These are phyloP conservation scores for Rheum nobile DNA, from an alignment of 148 eudicot species.

Conservation along the genomic window DNA sequence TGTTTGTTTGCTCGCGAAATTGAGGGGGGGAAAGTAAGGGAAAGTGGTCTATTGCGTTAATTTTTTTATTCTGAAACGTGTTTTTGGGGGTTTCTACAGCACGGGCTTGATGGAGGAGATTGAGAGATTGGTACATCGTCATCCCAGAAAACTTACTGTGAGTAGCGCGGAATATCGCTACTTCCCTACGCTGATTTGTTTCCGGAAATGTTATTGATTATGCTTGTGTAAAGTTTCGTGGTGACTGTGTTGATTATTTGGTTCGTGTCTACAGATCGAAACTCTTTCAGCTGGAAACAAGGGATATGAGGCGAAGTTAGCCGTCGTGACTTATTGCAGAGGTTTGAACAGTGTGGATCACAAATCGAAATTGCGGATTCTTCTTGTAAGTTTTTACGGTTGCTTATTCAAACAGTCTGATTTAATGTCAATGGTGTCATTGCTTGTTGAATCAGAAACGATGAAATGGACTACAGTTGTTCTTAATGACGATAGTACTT, in stretches of 20 bases:
- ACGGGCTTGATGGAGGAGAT: constrained; percentile 69
- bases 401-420: neutral
- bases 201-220: neutral
- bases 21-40: neutral
- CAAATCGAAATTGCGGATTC: constrained; percentile 65
- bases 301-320: constrained; percentile 63
- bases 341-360: constrained; percentile 44
- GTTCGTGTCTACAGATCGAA: constrained; percentile 51
- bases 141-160: constrained; percentile 62
- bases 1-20: neutral
- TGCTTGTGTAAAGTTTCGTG: neutral
- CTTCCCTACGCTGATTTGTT: neutral
- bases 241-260: neutral
- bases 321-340: constrained; percentile 70
- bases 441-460: neutral
- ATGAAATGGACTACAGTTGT: neutral
- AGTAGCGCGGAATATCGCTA: constrained; percentile 12
- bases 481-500: neutral
- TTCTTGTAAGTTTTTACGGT: constrained; percentile 57
- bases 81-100: constrained; percentile 27
- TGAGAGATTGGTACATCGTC: constrained; percentile 69
- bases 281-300: constrained; percentile 51
- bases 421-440: neutral
- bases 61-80: neutral
- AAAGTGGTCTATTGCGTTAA: neutral